Conservation (phyloP, 768 basidiomycete genomes). For the Kondoa malvinella region DNA sequence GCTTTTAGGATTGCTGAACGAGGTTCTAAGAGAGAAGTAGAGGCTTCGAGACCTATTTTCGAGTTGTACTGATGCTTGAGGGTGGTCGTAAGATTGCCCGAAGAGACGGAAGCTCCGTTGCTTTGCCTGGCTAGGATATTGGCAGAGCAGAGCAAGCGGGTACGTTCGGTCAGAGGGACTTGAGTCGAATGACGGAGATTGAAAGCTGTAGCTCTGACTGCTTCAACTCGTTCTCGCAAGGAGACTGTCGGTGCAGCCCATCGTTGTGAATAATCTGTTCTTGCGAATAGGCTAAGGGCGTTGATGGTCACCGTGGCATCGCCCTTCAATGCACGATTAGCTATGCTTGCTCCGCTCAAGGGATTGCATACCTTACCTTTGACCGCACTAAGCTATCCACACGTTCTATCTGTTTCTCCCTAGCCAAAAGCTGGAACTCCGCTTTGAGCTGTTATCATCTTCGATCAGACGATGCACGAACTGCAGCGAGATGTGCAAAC, state of each 20-base stretch:
- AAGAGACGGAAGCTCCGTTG: constrained; percentile 23
- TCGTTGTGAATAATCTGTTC: background rate
- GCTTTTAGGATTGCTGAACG: constrained; percentile 36
- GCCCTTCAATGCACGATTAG: background rate
- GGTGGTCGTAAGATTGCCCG: constrained; percentile 47
- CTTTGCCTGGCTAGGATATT: constrained; percentile 30
- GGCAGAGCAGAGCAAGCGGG: constrained; percentile 21
- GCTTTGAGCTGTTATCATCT: constrained; percentile 18
- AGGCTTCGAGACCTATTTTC: constrained; percentile 17
- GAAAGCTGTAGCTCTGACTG: background rate
- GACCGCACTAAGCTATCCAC: constrained; percentile 23
- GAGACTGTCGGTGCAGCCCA: background rate
- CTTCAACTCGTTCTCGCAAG: background rate
- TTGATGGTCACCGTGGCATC: background rate
- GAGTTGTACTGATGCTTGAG: constrained; percentile 30
- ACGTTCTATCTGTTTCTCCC: constrained; percentile 20
- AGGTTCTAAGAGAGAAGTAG: constrained; percentile 34
- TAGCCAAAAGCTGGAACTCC: constrained; percentile 21
- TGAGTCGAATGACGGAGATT: background rate
- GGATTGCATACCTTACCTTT: constrained; percentile 14
- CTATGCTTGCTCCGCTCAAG: background rate
- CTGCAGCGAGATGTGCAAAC: constrained; percentile 17
- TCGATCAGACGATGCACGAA: background rate
- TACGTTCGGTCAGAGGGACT: constrained; percentile 5
- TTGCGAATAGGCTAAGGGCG: background rate